Conservation (phyloP, 192 early-diverging fungal genomes). For the Entomortierella chlamydospora region DNA sequence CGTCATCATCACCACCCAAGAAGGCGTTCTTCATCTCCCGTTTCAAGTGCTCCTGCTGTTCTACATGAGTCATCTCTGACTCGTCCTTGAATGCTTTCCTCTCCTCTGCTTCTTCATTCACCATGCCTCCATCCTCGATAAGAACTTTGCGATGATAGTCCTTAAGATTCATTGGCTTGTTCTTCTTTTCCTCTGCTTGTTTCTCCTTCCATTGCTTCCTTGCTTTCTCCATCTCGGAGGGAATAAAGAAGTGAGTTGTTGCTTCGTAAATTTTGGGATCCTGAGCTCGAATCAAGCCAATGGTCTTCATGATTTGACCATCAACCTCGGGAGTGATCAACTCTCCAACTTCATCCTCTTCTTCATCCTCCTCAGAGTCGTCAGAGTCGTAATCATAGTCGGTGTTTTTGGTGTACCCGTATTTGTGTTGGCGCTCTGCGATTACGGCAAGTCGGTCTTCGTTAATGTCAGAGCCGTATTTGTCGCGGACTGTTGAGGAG, state of each 20-base stretch:
- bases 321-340: constrained; percentile 92
- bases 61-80: constrained; percentile 71
- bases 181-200: constrained; percentile 60
- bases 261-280: constrained; percentile 88
- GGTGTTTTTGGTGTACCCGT: constrained; percentile 52
- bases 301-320: constrained; percentile 93
- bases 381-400: constrained; percentile 65
- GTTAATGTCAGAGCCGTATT: constrained; percentile 65
- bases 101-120: constrained; percentile 60
- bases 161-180: constrained; percentile 81
- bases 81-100: constrained; percentile 56
- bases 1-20: constrained; percentile 52
- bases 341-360: constrained; percentile 84
- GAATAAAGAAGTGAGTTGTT: constrained; percentile 80
- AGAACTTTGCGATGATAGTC: constrained; percentile 89
- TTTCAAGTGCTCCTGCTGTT: constrained; percentile 88
- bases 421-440: constrained; percentile 56
- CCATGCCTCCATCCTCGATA: constrained; percentile 69
- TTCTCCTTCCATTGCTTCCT: constrained; percentile 75
- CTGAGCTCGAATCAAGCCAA: constrained; percentile 79
- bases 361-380: constrained; percentile 74
- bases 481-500: constrained; percentile 65
- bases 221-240: constrained; percentile 70
- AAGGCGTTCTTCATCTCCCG: constrained; percentile 71
- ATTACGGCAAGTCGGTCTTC: constrained; percentile 33